phyloP scores from a whole-genome alignment of 2,329 filamentous ascomycete species.

The Laburnicola sp. region DNA sequence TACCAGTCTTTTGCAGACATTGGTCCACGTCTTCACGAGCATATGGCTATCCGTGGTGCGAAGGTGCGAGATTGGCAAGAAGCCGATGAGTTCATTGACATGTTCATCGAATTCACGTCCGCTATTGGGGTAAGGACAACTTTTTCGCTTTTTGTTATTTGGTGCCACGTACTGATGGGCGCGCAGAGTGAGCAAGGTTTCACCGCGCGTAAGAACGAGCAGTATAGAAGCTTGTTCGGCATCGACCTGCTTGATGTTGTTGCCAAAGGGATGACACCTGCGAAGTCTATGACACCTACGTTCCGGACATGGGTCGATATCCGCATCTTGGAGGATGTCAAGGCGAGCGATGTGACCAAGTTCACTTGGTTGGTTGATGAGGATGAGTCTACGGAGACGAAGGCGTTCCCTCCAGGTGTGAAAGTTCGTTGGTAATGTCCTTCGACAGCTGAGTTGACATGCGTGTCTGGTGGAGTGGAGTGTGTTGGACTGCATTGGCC shows the following conservation, averaged over 20 bases:
- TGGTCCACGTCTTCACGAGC: background rate
- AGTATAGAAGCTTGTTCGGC: conserved; percentile 1
- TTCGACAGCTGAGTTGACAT: too few species aligned
- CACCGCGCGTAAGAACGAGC: background rate
- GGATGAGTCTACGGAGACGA: too few species aligned
- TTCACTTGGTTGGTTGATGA: conserved; percentile 1
- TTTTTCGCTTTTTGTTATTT: background rate
- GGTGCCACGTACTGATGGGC: background rate
- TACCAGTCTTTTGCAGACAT: background rate
- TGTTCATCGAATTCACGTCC: background rate
- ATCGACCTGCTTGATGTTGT: background rate
- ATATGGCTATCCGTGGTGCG: background rate
- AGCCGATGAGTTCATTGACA: background rate
- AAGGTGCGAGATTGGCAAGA: conserved; percentile 1
- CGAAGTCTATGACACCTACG: background rate
- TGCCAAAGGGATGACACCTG: background rate
- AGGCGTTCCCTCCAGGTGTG: too few species aligned
- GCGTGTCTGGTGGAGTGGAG: too few species aligned
- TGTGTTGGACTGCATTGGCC: too few species aligned
- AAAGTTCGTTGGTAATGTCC: too few species aligned
- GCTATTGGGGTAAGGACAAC: background rate
- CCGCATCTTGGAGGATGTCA: background rate
- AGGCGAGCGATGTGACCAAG: conserved; percentile 3
- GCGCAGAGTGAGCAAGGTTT: background rate
- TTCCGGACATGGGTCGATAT: background rate